Conservation (phyloP, 179 eudicot genomes). For the Monotropa hypopitys region DNA sequence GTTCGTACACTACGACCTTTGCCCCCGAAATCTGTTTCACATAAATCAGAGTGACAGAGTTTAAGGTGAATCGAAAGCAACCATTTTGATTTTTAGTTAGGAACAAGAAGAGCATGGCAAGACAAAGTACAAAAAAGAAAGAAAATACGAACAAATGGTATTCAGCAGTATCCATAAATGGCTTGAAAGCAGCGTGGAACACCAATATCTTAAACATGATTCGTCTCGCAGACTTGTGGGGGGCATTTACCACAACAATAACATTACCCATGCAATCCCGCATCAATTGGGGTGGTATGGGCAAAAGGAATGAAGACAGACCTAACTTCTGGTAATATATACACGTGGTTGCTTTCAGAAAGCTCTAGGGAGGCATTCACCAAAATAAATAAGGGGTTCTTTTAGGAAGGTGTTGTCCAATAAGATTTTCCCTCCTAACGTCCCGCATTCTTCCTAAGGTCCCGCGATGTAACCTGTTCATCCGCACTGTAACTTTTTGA, state of each 20-base stretch:
- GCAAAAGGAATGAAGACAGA: no score
- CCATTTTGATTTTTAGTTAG: not conserved
- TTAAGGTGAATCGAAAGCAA: not conserved
- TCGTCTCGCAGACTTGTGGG: not conserved
- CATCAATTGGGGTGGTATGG: no score
- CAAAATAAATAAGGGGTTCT: no score
- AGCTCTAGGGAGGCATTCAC: no score
- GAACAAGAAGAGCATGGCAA: not conserved
- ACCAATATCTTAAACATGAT: not conserved
- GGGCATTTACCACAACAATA: not conserved
- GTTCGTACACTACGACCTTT: conserved; percentile 49
- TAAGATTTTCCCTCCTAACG: no score
- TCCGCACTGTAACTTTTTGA: no score
- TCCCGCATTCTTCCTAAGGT: no score
- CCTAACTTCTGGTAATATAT: no score
- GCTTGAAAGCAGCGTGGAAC: not conserved
- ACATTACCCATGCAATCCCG: no score
- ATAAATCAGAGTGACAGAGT: not conserved
- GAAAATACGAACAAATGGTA: not conserved
- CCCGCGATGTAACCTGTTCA: no score
- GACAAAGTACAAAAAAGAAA: not conserved
- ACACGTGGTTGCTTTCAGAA: no score
- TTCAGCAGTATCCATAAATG: not conserved
- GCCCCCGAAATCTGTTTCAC: conserved; percentile 71
- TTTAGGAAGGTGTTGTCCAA: no score